Conservation (phyloP, 1,284 basidiomycete species). For the Lentinula novae-zelandiae region DNA sequence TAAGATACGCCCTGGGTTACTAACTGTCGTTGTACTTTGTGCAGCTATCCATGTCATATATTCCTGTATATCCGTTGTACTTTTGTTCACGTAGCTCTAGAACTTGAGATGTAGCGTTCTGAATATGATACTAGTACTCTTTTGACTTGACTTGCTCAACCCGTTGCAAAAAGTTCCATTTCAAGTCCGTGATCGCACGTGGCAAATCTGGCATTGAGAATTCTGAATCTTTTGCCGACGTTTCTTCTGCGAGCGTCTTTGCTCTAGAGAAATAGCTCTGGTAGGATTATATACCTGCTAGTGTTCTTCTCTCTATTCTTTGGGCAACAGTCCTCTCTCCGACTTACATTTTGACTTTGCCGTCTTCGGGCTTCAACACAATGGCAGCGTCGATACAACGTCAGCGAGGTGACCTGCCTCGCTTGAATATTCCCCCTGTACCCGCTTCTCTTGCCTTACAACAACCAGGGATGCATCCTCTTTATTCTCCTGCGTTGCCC, state of each 20-base stretch:
- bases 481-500: constrained; percentile 66
- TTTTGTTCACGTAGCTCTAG: too few species aligned
- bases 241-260: background rate
- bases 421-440: constrained; percentile 13
- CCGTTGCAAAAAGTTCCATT: too few species aligned
- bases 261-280: constrained; percentile 2
- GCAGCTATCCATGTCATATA: too few species aligned
- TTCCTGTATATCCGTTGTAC: too few species aligned
- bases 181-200: background rate
- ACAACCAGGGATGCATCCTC: constrained; percentile 37
- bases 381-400: constrained; percentile 13
- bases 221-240: background rate
- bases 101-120: too few species aligned
- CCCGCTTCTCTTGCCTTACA: constrained; percentile 29
- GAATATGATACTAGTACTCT: too few species aligned
- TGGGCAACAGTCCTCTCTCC: background rate
- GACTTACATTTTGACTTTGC: background rate
- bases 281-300: background rate
- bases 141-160: too few species aligned
- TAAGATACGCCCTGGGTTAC: too few species aligned
- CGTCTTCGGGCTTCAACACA: background rate
- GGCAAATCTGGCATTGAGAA: background rate
- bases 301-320: background rate
- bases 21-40: too few species aligned
- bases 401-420: constrained; percentile 12